A percentile compares a stretch with the other conserved stretches of the same genome.
These are phyloP conservation scores for Blastobotrys indianensis DNA, from an alignment of 1,139 yeast genomes.

Conservation along the genomic window DNA sequence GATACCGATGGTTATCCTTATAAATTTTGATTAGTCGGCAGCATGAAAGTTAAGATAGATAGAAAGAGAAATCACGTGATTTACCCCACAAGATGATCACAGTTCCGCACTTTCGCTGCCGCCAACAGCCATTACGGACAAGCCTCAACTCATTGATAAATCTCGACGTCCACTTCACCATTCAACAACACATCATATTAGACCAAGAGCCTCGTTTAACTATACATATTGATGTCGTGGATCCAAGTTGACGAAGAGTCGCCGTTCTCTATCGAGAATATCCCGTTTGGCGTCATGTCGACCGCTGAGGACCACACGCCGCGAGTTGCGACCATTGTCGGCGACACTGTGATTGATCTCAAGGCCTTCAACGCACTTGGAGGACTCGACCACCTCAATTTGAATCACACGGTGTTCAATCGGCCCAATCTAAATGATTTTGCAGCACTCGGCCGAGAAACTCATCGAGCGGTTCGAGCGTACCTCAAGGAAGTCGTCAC, in stretches of 20 bases:
- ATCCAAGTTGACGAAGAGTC: constrained; percentile 15
- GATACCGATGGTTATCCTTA: no score
- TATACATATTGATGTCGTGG: constrained; percentile 13
- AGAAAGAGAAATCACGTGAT: no score
- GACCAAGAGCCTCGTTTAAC: not conserved
- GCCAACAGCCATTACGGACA: not conserved
- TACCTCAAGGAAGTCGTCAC: constrained; percentile 21
- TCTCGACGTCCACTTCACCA: not conserved
- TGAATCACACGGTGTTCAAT: constrained; percentile 13
- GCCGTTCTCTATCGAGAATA: constrained; percentile 21
- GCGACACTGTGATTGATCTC: constrained; percentile 21
- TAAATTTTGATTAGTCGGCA: no score
- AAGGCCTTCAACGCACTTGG: constrained; percentile 15
- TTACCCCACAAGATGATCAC: not conserved
- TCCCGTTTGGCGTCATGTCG: constrained; percentile 24
- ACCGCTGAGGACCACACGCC: constrained; percentile 12
- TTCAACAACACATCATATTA: no score
- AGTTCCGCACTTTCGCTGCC: constrained; percentile 2
- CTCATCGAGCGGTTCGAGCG: constrained; percentile 17
- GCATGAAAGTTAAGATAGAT: no score
- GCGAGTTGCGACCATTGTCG: constrained; percentile 21
- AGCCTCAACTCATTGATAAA: not conserved
- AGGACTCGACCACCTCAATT: constrained; percentile 15
- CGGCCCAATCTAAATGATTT: constrained; percentile 20
- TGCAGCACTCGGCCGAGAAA: constrained; percentile 22